Base-by-base conservation (phyloP, 306 rosid species). In the Astragalus membranaceus region DNA sequence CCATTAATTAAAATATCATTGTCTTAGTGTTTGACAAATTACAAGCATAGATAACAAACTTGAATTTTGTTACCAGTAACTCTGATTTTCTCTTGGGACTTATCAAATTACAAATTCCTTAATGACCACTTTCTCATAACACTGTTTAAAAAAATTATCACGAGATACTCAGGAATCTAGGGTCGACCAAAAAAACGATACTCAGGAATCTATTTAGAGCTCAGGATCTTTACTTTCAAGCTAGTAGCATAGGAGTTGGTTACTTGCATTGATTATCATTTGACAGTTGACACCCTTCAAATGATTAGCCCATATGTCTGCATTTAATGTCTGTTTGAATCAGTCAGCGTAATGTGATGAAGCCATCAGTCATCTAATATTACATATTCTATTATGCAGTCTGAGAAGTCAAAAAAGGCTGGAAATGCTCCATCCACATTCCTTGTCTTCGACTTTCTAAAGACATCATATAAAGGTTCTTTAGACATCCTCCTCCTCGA, bases 351-450 rank as follows among this genome's bases (percentile, higher is more conserved):
- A 35, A 17, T 32, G 12, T 77, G 49, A 20, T 39, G 17, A 58
- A 43, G 43, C 73, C 58, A 14, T 61, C 14, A 23, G 8, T 69
- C 8, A 12, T 64, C 48, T 58, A 17, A 53, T 62, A 26, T 69
- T 64, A 47, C 58, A 12, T 69, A 57, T 58, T 73, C 47, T 69
- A 23, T 60, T 64, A 30, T 69, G 76, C 87, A 92, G 97, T 92
- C 92, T 41, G 90, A 89, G 80, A 94, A 83, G 85, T 94, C 96
- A 29, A 90, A 90, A 70, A 89, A 69, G 80, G 92, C 88, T 69
- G 97, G 98, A 77, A 87, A 88, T 78, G 73, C 80, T 84, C 89
- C 96, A 43, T 72, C 95, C 9, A 80, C 92, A 17, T 79, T 96
- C 75, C 76, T 83, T 50, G 69, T 94, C 75, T 48, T 85, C 74